Conservation (phyloP, 768 basidiomycete species). For the Russula abietina region DNA sequence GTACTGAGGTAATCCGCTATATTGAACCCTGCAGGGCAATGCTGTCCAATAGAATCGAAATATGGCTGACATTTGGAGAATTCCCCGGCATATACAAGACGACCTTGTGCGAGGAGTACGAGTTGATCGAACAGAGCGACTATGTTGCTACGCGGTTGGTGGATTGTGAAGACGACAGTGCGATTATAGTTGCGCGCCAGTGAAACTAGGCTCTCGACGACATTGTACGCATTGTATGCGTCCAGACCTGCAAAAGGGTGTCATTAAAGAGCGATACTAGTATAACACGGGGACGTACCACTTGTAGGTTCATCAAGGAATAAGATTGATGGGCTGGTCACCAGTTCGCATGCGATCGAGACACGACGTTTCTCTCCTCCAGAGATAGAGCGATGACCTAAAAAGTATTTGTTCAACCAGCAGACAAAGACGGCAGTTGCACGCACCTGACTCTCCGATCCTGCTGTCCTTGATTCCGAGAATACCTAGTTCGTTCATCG, state of each 20-base stretch:
- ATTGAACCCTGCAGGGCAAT: constrained; percentile 92
- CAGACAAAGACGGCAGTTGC: background rate
- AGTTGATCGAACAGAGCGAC: constrained; percentile 93
- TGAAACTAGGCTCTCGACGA: constrained; percentile 81
- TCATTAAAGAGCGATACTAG: background rate
- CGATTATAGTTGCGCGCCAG: constrained; percentile 86
- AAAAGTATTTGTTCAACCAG: background rate
- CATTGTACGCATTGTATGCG: constrained; percentile 92
- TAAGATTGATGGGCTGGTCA: constrained; percentile 92
- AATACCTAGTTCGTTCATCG: constrained; percentile 93
- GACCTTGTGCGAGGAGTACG: constrained; percentile 77
- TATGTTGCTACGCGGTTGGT: constrained; percentile 97
- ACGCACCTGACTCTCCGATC: constrained; percentile 80
- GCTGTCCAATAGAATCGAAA: constrained; percentile 68
- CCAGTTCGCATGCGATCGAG: constrained; percentile 95
- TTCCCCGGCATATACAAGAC: constrained; percentile 79
- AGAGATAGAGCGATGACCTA: constrained; percentile 84
- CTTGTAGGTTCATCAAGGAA: constrained; percentile 98
- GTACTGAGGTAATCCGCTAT: constrained; percentile 93
- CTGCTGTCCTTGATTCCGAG: constrained; percentile 82
- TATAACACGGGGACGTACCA: constrained; percentile 43
- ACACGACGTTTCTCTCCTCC: constrained; percentile 97
- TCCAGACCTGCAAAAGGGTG: constrained; percentile 60
- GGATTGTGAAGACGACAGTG: constrained; percentile 95
- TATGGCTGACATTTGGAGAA: constrained; percentile 71